Evolutionary conservation across 768 basidiomycete species (phyloP).

Genomic region (Lentinula raphanica): DNA sequence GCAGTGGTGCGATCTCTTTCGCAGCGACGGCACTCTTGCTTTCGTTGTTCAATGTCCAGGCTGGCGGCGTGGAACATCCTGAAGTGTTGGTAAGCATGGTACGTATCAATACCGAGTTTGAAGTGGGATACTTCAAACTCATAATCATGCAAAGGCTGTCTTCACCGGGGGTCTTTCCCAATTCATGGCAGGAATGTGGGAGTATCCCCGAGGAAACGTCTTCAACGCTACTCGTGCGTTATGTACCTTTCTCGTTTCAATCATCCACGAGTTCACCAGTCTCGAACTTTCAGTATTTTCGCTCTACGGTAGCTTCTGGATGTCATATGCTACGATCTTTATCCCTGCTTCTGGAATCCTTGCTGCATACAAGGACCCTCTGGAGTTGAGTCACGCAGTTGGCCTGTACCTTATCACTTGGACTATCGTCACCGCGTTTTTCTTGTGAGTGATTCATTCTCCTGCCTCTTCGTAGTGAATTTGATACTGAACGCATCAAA

Average conservation of each 20-base stretch:
- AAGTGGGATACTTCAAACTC: not conserved
- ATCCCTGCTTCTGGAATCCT: slow-evolving; percentile 60
- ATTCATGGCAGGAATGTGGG: slow-evolving; percentile 81
- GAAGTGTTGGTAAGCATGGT: slow-evolving; percentile 74
- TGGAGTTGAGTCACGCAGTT: slow-evolving; percentile 49
- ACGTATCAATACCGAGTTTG: not conserved
- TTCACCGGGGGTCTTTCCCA: slow-evolving; percentile 74
- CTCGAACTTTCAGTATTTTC: slow-evolving; percentile 56
- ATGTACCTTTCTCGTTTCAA: not conserved
- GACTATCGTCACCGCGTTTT: slow-evolving; percentile 59
- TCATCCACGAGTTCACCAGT: not conserved
- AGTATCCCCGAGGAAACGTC: slow-evolving; percentile 53
- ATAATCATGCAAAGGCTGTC: slow-evolving; percentile 25
- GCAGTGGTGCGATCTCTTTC: slow-evolving; percentile 37
- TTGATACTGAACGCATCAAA: not conserved
- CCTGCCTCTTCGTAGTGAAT: not conserved
- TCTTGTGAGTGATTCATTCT: slow-evolving; percentile 43
- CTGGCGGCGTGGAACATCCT: slow-evolving; percentile 42
- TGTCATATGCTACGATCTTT: slow-evolving; percentile 67
- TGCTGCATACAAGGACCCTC: slow-evolving; percentile 40
- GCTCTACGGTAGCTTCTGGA: slow-evolving; percentile 75
- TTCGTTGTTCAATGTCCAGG: slow-evolving; percentile 59
- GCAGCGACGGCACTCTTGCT: slow-evolving; percentile 65
- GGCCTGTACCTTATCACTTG: slow-evolving; percentile 66
- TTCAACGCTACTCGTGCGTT: slow-evolving; percentile 65